Base-by-base conservation (phyloP, 2,329 filamentous ascomycete genomes). In the Trichophyton schoenleinii region DNA sequence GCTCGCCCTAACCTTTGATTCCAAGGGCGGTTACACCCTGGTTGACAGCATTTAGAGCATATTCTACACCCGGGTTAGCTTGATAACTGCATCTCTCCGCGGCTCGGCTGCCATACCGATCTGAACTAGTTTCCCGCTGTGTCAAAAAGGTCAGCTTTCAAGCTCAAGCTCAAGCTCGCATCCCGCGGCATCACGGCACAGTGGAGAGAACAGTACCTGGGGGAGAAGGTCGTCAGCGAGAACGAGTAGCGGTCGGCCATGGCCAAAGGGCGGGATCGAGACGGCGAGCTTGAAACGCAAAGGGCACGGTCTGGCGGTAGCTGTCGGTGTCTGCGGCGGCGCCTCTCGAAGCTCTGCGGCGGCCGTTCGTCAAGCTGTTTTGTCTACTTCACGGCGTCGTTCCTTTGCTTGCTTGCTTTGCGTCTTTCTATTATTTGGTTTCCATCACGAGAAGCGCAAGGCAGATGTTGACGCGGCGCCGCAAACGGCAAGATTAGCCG, bases 161-260 rank as follows among this genome's bases (percentile, higher is more conserved):
- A 64, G 57, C 22, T 22, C 22, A 22, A 22, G 22, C 22, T 22
- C 22, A 22, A 22, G 22, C 60, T 61, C 60, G 57, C 58, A 46
- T 57, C 41, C 28, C 59, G 57, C 58, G 58, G 11, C 11, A 25
- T 11, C 44, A 25, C 6, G 44, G 13, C 41, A n/a, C 62, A 63
- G 31, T 48, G 62, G 67, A 13, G 9, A 38, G 34, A 11, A 73
- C 85, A 34, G 78, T 86, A 95, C 94, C 92, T 99, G 76, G 94
- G 94, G 72, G 94, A 97, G 87, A 99, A 99, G 67, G 94, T 99
- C 66, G 94, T 99, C 75, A 99, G 84, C 63, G 94, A 99, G 86
- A 99, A 99, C 61, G 92, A 96, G 79, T 99, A 99, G 81, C 94
- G 84, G 79, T 99, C 94, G 73, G 94, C 92, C 92, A 99, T 99